Percentiles rank a stretch among this genome's conserved stretches.
These are phyloP conservation scores for Castanospermum australe DNA, from an alignment of 306 rosid species.

Conservation along the genomic window DNA sequence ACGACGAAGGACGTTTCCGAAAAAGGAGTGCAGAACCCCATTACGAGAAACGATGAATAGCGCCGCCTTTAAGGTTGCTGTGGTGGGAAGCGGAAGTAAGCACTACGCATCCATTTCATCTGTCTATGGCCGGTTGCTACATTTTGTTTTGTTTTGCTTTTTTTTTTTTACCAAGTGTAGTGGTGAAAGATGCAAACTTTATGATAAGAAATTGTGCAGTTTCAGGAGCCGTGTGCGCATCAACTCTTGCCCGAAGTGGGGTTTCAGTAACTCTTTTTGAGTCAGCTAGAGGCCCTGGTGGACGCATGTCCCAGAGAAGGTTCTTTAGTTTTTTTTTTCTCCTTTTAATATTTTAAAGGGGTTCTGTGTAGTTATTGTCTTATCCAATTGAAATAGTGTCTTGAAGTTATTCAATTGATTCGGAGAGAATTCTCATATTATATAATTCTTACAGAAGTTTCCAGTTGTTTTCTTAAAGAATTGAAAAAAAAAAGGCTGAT, in stretches of 20 bases:
- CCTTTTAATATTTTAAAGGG: not conserved
- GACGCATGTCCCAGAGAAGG: conserved; percentile 95
- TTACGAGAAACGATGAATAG: conserved; percentile 41
- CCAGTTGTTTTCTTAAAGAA: not conserved
- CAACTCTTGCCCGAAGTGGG: conserved; percentile 79
- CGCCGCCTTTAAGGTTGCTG: conserved; percentile 58
- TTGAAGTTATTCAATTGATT: not conserved
- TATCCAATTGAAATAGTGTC: not conserved
- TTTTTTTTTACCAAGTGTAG: not conserved
- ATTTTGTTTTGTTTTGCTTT: not conserved
- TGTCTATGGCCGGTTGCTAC: not conserved
- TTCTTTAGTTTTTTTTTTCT: not conserved
- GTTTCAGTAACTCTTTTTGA: conserved; percentile 76
- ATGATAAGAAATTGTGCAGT: conserved; percentile 42
- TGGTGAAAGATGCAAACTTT: not conserved
- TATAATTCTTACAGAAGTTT: not conserved
- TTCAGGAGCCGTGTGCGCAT: conserved; percentile 90
- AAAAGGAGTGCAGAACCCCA: not conserved
- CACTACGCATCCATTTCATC: not conserved
- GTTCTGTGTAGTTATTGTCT: not conserved
- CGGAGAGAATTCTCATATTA: not conserved
- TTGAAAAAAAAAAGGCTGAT: not conserved
- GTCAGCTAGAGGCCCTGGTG: conserved; percentile 95
- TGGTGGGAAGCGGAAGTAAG: conserved; percentile 84
- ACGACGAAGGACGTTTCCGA: not conserved